A percentile compares a stretch with the other conserved stretches of the same genome.
Conservation (phyloP, 495 filamentous ascomycete species). For the Lophium mytilinum region DNA sequence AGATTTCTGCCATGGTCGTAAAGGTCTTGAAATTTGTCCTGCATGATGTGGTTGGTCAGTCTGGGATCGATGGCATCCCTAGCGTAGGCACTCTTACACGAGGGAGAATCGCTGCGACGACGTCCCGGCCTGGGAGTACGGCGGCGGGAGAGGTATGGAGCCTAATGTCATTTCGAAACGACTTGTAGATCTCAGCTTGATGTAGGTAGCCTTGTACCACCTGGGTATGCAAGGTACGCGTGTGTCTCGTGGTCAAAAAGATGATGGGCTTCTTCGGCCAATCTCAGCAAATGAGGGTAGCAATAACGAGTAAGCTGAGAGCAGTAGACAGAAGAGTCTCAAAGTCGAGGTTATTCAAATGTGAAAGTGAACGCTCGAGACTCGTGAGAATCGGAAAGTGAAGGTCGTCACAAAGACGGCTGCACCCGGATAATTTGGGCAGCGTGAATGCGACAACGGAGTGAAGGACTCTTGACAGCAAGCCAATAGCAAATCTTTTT, state of each 20-base stretch:
- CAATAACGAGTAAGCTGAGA: too few relatives aligned
- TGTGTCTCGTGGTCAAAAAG: too few relatives aligned
- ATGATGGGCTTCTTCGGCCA: too few relatives aligned
- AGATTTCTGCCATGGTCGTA: constrained; percentile 28
- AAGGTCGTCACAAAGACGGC: neutral
- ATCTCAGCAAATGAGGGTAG: too few relatives aligned
- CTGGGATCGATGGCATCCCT: neutral
- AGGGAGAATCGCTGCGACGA: neutral
- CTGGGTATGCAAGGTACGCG: too few relatives aligned
- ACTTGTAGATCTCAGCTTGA: too few relatives aligned
- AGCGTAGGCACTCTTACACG: neutral
- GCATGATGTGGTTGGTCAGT: neutral
- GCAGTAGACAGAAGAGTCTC: neutral
- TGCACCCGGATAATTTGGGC: neutral
- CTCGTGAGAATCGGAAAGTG: neutral
- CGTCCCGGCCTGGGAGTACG: neutral
- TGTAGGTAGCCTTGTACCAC: too few relatives aligned
- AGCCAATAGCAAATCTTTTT: neutral
- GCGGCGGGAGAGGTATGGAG: neutral
- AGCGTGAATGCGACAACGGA: neutral
- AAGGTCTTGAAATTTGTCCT: constrained; percentile 22
- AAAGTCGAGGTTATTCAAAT: neutral
- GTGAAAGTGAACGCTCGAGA: neutral
- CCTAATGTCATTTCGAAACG: neutral
- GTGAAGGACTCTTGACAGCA: neutral